A percentile compares a stretch with the other conserved stretches of the same genome.
Evolutionary conservation across 768 basidiomycete species (phyloP).

Genomic region (Collybia sordida): DNA sequence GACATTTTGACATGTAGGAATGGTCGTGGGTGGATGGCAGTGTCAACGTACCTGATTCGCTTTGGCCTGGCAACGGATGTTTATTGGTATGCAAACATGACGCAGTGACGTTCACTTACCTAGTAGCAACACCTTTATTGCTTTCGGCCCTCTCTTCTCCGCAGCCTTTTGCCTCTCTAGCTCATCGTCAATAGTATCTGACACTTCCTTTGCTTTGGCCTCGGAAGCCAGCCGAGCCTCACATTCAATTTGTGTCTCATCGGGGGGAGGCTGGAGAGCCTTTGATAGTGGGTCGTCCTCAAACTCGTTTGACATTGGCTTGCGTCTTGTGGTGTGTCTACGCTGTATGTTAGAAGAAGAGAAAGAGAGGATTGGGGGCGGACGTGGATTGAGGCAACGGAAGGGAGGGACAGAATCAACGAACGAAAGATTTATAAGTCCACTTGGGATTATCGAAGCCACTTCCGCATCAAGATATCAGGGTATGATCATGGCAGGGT

Average conservation of each 20-base stretch:
- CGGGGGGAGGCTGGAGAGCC: constrained; percentile 49
- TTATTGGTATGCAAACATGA: no score
- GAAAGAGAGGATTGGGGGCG: background rate
- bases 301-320: constrained; percentile 3
- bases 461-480: background rate
- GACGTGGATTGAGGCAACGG: constrained; percentile 1
- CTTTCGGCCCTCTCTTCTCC: constrained; percentile 45
- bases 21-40: background rate
- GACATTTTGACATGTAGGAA: constrained; percentile 2
- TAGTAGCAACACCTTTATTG: constrained; percentile 59
- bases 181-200: constrained; percentile 66
- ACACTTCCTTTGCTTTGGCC: constrained; percentile 50
- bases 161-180: constrained; percentile 48
- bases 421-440: background rate
- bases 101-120: constrained; percentile 36
- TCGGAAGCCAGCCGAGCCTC: constrained; percentile 46
- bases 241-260: constrained; percentile 48
- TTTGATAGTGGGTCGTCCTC: constrained; percentile 50
- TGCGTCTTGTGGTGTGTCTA: no score
- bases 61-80: constrained; percentile 54
- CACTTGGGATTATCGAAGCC: background rate
- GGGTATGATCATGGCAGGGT: background rate
- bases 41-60: constrained; percentile 65
- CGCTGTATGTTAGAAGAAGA: background rate
- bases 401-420: background rate